Percentiles rank a stretch among this genome's conserved stretches.
Evolutionary conservation across 768 basidiomycete genomes (phyloP).

Genomic region (Suillus ampliporus): DNA sequence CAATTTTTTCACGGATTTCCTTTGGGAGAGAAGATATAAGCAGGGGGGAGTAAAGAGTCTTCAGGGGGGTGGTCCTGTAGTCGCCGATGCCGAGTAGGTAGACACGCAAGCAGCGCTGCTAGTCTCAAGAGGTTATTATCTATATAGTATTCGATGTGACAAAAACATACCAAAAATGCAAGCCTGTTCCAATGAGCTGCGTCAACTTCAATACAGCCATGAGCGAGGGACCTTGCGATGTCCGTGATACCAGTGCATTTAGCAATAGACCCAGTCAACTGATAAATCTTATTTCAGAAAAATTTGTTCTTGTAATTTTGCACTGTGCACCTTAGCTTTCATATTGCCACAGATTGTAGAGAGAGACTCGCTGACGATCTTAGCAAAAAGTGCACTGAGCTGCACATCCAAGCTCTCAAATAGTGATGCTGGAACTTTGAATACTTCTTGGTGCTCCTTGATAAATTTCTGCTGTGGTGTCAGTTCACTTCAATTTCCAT

Average conservation of each 20-base stretch:
- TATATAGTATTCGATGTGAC: not conserved
- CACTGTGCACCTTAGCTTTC: not conserved
- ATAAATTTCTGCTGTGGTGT: slow-evolving; percentile 6
- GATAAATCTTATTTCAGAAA: too few species aligned
- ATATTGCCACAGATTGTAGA: not conserved
- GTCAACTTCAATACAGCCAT: slow-evolving; percentile 6
- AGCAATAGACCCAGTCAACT: not conserved
- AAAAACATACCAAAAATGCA: slow-evolving; percentile 12
- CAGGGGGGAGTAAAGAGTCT: not conserved
- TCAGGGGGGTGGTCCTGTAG: slow-evolving; percentile 4
- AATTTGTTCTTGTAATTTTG: too few species aligned
- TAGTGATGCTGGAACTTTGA: slow-evolving; percentile 7
- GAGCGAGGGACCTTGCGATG: not conserved
- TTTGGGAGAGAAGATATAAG: not conserved
- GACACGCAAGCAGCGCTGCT: slow-evolving; percentile 10
- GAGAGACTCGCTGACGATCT: slow-evolving; percentile 4
- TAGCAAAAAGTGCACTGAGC: slow-evolving; percentile 2
- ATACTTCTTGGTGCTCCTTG: slow-evolving; percentile 5
- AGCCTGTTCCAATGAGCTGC: slow-evolving; percentile 9
- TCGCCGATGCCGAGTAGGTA: slow-evolving; percentile 10
- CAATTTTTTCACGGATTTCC: slow-evolving; percentile 9
- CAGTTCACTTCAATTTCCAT: not conserved
- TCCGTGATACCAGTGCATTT: slow-evolving; percentile 9
- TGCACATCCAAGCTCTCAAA: slow-evolving; percentile 6
- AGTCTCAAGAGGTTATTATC: not conserved